phyloP scores from a whole-genome alignment of 2,329 filamentous ascomycete genomes.

The Microdochium nivale region DNA sequence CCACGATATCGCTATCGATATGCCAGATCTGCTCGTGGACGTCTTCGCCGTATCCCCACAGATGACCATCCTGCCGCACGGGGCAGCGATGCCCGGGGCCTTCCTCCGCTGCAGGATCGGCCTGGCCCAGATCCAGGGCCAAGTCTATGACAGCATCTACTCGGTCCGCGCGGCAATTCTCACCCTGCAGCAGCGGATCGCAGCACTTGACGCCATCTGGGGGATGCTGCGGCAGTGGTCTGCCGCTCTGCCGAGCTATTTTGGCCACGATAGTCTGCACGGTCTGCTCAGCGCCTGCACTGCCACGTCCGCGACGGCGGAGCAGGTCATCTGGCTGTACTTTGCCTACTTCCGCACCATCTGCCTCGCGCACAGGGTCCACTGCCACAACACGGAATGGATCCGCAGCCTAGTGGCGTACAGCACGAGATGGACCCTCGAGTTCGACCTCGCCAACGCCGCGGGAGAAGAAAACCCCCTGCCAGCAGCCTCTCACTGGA shows the following conservation, averaged over 20 bases:
- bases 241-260: neutral
- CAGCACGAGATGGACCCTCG: neutral
- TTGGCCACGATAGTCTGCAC: neutral
- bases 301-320: neutral
- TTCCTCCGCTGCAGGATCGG: neutral
- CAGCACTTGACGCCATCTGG: neutral
- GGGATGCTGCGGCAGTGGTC: neutral
- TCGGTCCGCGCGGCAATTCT: neutral
- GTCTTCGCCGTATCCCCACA: neutral
- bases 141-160: neutral
- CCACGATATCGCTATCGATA: neutral
- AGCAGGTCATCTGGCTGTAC: neutral
- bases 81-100: too few relatives aligned
- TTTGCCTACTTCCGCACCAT: neutral
- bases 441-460: neutral
- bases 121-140: neutral
- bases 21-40: neutral
- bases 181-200: neutral
- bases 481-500: neutral
- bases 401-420: neutral
- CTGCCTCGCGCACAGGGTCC: neutral
- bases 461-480: neutral
- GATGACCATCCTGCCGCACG: too few relatives aligned
- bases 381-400: neutral
- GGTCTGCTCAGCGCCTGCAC: neutral